Conservation (phyloP, 768 basidiomycete genomes). For the Rhizopogon vinicolor region DNA sequence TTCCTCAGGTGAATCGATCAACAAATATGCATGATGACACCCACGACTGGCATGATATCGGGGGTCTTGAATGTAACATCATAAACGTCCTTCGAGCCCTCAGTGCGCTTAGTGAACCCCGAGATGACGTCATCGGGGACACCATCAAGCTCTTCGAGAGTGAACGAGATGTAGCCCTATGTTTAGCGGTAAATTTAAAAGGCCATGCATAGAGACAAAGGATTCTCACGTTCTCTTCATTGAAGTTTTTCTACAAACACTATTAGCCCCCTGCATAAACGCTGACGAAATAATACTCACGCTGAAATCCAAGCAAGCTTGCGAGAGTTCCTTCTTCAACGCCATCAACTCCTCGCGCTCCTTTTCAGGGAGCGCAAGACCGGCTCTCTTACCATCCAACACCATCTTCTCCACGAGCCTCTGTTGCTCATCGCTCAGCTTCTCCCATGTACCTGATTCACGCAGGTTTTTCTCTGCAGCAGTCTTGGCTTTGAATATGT, state of each 20-base stretch:
- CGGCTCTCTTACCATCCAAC: conserved; percentile 75
- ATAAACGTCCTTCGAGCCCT: conserved; percentile 54
- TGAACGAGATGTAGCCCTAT: conserved; percentile 62
- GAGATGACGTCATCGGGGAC: conserved; percentile 77
- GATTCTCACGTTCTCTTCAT: conserved; percentile 70
- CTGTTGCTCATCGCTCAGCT: conserved; percentile 60
- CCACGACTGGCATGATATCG: conserved; percentile 73
- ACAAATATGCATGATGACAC: conserved; percentile 14
- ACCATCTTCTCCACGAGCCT: conserved; percentile 80
- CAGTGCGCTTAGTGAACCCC: conserved; percentile 66
- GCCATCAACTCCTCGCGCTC: conserved; percentile 51
- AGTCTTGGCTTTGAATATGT: conserved; percentile 71
- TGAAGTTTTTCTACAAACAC: conserved; percentile 69
- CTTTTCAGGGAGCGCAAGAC: conserved; percentile 65
- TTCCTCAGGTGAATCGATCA: neutral
- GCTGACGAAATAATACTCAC: conserved; percentile 35
- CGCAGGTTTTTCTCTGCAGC: conserved; percentile 68
- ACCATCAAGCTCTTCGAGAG: conserved; percentile 70
- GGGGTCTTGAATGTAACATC: conserved; percentile 81
- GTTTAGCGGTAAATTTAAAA: neutral
- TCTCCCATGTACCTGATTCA: conserved; percentile 55
- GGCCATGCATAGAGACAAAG: neutral
- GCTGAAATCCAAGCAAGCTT: conserved; percentile 73
- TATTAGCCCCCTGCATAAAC: neutral
- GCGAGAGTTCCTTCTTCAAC: conserved; percentile 75